Base-by-base conservation (phyloP, 1,139 yeast species). In the Geotrichum siamense region DNA sequence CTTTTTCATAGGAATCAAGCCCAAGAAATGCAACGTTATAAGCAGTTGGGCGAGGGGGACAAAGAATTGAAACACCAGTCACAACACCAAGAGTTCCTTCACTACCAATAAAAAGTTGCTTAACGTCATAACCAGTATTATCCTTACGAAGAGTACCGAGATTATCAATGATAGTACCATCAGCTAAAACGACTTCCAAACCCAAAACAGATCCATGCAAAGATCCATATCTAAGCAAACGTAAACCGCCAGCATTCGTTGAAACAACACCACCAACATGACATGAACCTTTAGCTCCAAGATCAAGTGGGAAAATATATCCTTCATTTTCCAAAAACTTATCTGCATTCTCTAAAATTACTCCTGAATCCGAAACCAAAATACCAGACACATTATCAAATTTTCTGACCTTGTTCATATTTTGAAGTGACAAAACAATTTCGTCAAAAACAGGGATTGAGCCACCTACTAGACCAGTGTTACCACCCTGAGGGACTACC, bases 221-320 rank as follows among this genome's bases (percentile, higher is more conserved):
- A 5, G 96, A 85, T 1, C 97, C 97, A 60, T 87, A 89, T 55
- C 95, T 75, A 54, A 89, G 69, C 48, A 89, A 69, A 59, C 97
- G 74, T 55, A 89, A 72, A 0, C 98, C 98, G 57, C 98, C 97
- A 4, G 98, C 97, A 61, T 89, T 89, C 16, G 96, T 87, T 5
- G 97, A 95, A 32, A 86, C 94, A 48, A 81, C 85, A 50, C 97
- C 98, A 53, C 97, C 97, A 51, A 89, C 82, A 55, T 86, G 94
- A 63, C 98, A 89, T 2, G 96, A 86, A 15, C 98, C 98, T 67
- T 89, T 89, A 38, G 98, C 97, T 43, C 98, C 98, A 49, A 89
- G 70, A 61, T 89, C 98, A 41, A 89, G 71, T 20, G 98, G 98
- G 74, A 89, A 89, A 45, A 89, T 83, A 64, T 82, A 84, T 2